Evolutionary conservation across 192 early-diverging fungal species (phyloP).

Genomic region (Oehlia diaphana): DNA sequence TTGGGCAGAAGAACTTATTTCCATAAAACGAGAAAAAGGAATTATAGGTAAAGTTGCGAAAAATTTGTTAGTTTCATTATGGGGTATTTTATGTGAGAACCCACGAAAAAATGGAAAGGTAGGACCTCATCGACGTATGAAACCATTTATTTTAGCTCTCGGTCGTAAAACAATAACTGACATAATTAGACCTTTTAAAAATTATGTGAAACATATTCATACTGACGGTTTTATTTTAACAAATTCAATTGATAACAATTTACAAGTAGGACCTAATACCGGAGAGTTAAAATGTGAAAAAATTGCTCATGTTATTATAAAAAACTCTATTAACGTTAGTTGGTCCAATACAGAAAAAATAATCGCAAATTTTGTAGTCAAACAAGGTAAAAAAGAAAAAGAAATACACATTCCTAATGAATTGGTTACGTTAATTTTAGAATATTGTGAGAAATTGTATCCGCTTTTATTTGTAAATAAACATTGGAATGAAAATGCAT

Average conservation of each 20-base stretch:
- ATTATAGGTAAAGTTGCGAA: too few relatives aligned
- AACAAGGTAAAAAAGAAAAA: too few relatives aligned
- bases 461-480: too few relatives aligned
- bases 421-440: too few relatives aligned
- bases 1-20: too few relatives aligned
- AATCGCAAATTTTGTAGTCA: too few relatives aligned
- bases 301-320: neutral
- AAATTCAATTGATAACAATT: neutral
- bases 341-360: too few relatives aligned
- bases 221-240: constrained; percentile 23
- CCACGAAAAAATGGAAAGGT: neutral
- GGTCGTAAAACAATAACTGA: constrained; percentile 7
- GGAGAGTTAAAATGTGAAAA: constrained; percentile 1
- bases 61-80: constrained; percentile 6
- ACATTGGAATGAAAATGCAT: too few relatives aligned
- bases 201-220: constrained; percentile 13
- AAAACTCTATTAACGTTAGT: too few relatives aligned
- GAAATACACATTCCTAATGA: too few relatives aligned
- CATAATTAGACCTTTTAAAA: neutral
- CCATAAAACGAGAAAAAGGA: too few relatives aligned
- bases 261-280: neutral
- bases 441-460: too few relatives aligned
- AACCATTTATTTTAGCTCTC: neutral
- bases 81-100: neutral
- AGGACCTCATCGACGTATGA: neutral